These are phyloP conservation scores for Penicillium crystallinum DNA, from an alignment of 495 filamentous ascomycete genomes.

Conservation along the genomic window DNA sequence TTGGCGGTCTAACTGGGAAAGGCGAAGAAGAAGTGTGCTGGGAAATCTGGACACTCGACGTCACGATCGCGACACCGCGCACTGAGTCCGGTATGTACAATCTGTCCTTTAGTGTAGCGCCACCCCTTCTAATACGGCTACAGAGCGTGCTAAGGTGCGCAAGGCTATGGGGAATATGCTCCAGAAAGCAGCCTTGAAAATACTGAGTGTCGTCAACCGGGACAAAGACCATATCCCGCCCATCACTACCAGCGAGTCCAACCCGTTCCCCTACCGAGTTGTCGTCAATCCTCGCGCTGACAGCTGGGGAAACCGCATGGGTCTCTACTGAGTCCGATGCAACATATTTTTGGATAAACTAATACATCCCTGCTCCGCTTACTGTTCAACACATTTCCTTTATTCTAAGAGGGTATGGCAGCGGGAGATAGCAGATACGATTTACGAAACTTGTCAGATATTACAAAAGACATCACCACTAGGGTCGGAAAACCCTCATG, in stretches of 20 bases:
- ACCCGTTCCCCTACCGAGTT: slow-evolving; percentile 94
- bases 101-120: not conserved
- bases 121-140: slow-evolving; percentile 3
- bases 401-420: not conserved
- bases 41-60: slow-evolving; percentile 92
- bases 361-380: not conserved
- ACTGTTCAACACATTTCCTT: not conserved
- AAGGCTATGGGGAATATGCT: slow-evolving; percentile 83
- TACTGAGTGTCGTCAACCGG: slow-evolving; percentile 74
- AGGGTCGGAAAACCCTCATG: not conserved
- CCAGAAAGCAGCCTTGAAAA: slow-evolving; percentile 79
- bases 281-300: slow-evolving; percentile 74
- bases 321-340: slow-evolving; percentile 54
- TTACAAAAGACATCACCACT: not conserved
- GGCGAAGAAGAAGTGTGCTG: slow-evolving; percentile 91
- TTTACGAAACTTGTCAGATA: not conserved
- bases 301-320: slow-evolving; percentile 75
- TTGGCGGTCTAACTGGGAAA: slow-evolving; percentile 51
- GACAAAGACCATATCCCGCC: slow-evolving; percentile 97
- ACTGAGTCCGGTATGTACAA: slow-evolving; percentile 71
- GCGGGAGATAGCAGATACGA: not conserved
- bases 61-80: slow-evolving; percentile 80
- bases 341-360: not conserved
- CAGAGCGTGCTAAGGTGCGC: slow-evolving; percentile 81
- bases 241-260: slow-evolving; percentile 86